Percentiles rank a stretch among this genome's conserved stretches.
phyloP scores from a whole-genome alignment of 2,329 filamentous ascomycete species.

The Botrytis medusae region DNA sequence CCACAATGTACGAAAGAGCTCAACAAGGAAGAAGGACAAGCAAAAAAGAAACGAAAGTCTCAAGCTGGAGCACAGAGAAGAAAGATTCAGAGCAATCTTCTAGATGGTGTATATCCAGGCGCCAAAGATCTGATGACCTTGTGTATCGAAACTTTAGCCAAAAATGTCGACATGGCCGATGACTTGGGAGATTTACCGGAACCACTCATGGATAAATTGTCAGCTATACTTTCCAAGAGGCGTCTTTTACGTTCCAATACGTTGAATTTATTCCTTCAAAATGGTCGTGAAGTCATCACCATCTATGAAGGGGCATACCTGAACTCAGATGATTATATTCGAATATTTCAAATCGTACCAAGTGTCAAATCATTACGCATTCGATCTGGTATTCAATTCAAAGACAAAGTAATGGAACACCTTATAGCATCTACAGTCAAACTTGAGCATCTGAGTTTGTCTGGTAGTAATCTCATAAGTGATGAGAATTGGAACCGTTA shows the following conservation, averaged over 20 bases:
- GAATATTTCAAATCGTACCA: constrained; percentile 75
- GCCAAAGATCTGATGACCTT: constrained; percentile 67
- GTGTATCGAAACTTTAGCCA: constrained; percentile 62
- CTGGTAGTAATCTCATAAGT: constrained; percentile 80
- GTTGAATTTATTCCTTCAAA: constrained; percentile 57
- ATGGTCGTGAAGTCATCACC: constrained; percentile 50
- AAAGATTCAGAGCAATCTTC: constrained; percentile 76
- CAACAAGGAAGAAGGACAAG: constrained; percentile 62
- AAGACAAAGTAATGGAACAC: constrained; percentile 79
- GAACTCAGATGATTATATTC: constrained; percentile 71
- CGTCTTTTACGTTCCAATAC: constrained; percentile 56
- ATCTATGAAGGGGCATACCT: constrained; percentile 65
- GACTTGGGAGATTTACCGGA: constrained; percentile 60
- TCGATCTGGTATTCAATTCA: constrained; percentile 87
- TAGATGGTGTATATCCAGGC: constrained; percentile 71
- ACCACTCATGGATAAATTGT: constrained; percentile 57
- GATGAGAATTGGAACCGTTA: constrained; percentile 73
- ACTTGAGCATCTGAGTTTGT: constrained; percentile 73
- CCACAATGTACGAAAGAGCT: constrained; percentile 75
- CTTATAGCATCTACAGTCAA: constrained; percentile 68
- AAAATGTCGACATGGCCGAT: constrained; percentile 62
- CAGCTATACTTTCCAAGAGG: constrained; percentile 59
- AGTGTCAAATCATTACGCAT: constrained; percentile 70
- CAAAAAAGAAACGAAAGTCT: constrained; percentile 57
- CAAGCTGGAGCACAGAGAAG: constrained; percentile 58